A percentile compares a stretch with the other conserved stretches of the same genome.
Conservation (phyloP, 257 asterid species). For the Petunia secreta region DNA sequence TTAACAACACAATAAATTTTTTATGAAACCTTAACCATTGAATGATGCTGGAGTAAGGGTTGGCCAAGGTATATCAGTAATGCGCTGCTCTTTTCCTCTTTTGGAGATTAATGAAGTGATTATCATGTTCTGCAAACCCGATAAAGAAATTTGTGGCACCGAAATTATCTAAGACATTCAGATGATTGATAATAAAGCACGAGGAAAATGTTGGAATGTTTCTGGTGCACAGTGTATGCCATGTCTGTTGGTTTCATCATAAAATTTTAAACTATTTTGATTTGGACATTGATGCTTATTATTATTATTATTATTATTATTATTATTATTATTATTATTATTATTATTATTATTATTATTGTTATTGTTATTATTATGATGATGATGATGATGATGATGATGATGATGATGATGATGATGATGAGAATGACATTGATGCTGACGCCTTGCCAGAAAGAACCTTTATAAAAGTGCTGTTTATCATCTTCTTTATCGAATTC, state of each 20-base stretch:
- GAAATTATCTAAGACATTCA: not conserved
- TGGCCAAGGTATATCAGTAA: not conserved
- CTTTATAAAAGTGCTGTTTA: not conserved
- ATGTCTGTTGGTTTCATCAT: too few relatives aligned
- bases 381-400: too few relatives aligned
- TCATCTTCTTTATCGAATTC: not conserved
- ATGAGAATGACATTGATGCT: not conserved
- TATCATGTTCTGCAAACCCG: not conserved
- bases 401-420: too few relatives aligned
- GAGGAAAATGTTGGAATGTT: not conserved
- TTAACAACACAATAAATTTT: constrained; percentile 9
- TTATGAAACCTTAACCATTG: not conserved
- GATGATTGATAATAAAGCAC: constrained; percentile 17
- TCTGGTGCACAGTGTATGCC: not conserved
- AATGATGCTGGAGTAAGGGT: not conserved
- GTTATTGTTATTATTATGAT: not conserved
- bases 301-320: not conserved
- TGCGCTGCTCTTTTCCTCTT: not conserved
- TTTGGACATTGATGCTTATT: not conserved
- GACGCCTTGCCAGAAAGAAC: not conserved
- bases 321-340: not conserved
- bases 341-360: not conserved
- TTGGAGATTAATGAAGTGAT: constrained; percentile 20
- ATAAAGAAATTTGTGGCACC: not conserved
- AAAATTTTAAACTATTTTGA: not conserved